phyloP scores from a whole-genome alignment of 1,284 basidiomycete species.

The Vanrija humicola region DNA sequence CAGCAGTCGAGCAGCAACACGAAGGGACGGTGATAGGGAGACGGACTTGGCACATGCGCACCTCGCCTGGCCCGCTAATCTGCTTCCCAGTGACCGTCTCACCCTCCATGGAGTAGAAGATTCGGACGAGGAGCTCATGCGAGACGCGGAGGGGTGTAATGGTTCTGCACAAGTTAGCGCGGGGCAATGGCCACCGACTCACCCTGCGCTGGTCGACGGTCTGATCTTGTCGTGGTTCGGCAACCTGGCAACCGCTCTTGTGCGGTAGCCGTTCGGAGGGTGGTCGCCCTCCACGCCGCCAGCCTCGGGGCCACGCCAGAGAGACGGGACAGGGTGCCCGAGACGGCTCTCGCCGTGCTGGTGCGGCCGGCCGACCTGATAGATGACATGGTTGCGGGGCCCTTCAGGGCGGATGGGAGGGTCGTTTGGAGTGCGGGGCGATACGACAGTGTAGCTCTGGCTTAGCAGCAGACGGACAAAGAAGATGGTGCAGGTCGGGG shows the following conservation, averaged over 20 bases:
- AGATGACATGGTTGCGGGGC: slow-evolving; percentile 33
- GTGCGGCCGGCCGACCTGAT: slow-evolving; percentile 36
- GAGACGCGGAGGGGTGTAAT: slow-evolving; percentile 45
- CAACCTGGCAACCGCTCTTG: slow-evolving; percentile 36
- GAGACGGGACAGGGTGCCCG: slow-evolving; percentile 22
- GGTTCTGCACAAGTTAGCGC: slow-evolving; percentile 12
- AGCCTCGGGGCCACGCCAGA: slow-evolving; percentile 39
- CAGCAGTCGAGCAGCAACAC: slow-evolving; percentile 32
- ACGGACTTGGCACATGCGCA: slow-evolving; percentile 41
- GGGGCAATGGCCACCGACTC: slow-evolving; percentile 4
- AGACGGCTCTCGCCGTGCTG: slow-evolving; percentile 27
- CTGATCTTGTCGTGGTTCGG: slow-evolving; percentile 46
- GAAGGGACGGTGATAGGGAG: slow-evolving; percentile 40
- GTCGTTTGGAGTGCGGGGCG: slow-evolving; percentile 40
- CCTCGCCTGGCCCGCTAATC: slow-evolving; percentile 39
- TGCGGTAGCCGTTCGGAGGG: slow-evolving; percentile 25
- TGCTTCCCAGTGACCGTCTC: slow-evolving; percentile 21
- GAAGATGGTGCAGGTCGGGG: slow-evolving; percentile 41
- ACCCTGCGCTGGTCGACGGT: slow-evolving; percentile 44
- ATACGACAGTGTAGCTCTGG: slow-evolving; percentile 37
- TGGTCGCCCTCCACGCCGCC: slow-evolving; percentile 16
- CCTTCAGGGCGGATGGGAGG: slow-evolving; percentile 30
- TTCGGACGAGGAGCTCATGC: slow-evolving; percentile 40
- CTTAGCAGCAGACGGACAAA: slow-evolving; percentile 39
- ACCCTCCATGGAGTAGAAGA: slow-evolving; percentile 47